Evolutionary conservation across 2,329 filamentous ascomycete species (phyloP), one percentile per base, ranked within the genome.

Genomic region (Verticillium isaacii): DNA sequence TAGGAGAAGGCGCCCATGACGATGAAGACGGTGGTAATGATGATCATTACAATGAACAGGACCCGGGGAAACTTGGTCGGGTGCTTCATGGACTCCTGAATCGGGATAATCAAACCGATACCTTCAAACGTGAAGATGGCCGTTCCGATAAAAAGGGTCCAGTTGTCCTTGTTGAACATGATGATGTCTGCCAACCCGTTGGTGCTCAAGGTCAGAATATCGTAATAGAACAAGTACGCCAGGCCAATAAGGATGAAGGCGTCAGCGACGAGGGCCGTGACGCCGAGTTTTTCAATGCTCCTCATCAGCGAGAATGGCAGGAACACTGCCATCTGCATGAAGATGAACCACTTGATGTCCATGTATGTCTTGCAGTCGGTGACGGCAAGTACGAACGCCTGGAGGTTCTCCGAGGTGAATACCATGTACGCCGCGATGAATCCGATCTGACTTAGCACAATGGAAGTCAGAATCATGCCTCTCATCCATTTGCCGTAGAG

Each of bases 91-190:
- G 86, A 89, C 9, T 88, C 89, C 71, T 92, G 88, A 60, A 92
- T 92, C 0, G 89, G 89, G 9, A 92, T 78, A 65, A 92, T 91
- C 29, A 92, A 83, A 1, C 89, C 89, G 56, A 92, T 92, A 57
- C 89, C 89, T 71, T 92, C 89, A 67, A 91, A 92, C 0, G 89
- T 91, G 75, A 92, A 92, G 69, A 99, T 98, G 32, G 96, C 95
- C 0, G 96, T 99, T 64, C 95, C 96, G 69, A 99, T 99, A 74
- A 99, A 98, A 5, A 99, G 84, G 0, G 95, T 97, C 95, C 96
- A 99, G 73, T 93, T 89, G 64, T 90, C 87, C 50, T 89, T 77
- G 79, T 99, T 99, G 83, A 99, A 98, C 70, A 90, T 84, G 68
- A 90, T 85, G 70, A 98, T 93, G 73, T 99, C 95, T 5, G 92